Percentiles rank a stretch among this genome's conserved stretches.
Evolutionary conservation across 1,284 basidiomycete genomes (phyloP).

Genomic region (Ustilago sp.): DNA sequence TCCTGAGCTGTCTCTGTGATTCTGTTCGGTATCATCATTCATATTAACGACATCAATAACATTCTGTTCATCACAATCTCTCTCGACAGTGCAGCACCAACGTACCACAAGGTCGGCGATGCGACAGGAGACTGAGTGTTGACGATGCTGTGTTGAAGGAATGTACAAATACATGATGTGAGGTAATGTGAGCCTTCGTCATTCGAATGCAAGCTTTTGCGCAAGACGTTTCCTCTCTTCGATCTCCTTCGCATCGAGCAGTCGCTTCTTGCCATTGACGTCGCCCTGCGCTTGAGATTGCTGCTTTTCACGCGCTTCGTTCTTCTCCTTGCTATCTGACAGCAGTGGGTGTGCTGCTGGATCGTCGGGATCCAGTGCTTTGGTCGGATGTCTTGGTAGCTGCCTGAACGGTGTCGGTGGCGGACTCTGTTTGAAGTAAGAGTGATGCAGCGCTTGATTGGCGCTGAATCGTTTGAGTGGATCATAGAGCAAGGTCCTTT

Average conservation of each 20-base stretch:
- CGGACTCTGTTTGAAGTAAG: constrained; percentile 60
- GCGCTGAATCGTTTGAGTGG: constrained; percentile 85
- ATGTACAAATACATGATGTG: constrained; percentile 13
- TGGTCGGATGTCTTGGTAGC: constrained; percentile 60
- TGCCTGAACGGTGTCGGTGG: constrained; percentile 56
- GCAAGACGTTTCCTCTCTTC: constrained; percentile 61
- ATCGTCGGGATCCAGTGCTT: constrained; percentile 40
- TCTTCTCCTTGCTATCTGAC: constrained; percentile 54
- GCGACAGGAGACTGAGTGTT: not conserved
- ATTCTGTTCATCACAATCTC: not conserved
- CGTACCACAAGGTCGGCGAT: not conserved
- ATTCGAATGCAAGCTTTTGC: constrained; percentile 56
- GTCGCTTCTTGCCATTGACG: constrained; percentile 40
- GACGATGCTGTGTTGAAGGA: not conserved
- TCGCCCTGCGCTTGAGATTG: constrained; percentile 1
- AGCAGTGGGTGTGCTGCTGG: constrained; percentile 46
- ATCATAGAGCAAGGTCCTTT: constrained; percentile 84
- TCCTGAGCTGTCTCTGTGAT: no score
- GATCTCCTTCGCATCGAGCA: constrained; percentile 52
- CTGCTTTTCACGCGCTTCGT: constrained; percentile 43
- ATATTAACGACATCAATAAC: not conserved
- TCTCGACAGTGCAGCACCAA: not conserved
- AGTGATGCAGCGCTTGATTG: constrained; percentile 60
- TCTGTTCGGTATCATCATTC: no score
- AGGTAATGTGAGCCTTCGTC: not conserved